Evolutionary conservation across 345 rosid species (phyloP).

Genomic region (Noccaea caerulescens): DNA sequence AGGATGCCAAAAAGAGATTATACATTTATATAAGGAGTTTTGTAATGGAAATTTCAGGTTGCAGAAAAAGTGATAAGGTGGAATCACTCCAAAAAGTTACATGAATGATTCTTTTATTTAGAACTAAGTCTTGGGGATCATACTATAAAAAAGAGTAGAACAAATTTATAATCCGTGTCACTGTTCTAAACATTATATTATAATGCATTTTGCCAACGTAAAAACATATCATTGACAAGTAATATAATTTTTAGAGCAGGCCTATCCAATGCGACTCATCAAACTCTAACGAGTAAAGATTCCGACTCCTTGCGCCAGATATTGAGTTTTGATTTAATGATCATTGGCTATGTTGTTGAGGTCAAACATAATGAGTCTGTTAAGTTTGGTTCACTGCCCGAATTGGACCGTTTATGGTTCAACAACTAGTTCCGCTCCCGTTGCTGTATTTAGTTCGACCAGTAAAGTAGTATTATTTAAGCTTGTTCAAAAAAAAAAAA

Average conservation of each 20-base stretch:
- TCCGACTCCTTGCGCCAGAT: neutral
- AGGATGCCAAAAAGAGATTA: neutral
- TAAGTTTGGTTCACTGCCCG: slow-evolving; percentile 36
- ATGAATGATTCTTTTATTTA: too few relatives aligned
- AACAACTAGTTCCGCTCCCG: slow-evolving; percentile 20
- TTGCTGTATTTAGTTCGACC: neutral
- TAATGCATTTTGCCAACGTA: neutral
- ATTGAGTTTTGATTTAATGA: slow-evolving; percentile 14
- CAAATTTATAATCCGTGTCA: neutral
- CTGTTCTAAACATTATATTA: neutral
- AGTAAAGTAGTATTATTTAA: neutral
- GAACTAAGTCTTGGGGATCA: neutral
- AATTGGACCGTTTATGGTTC: slow-evolving; percentile 2
- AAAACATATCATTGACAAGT: neutral
- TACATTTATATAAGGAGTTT: neutral
- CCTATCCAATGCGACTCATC: slow-evolving; percentile 8
- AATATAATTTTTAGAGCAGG: neutral
- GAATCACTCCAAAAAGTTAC: neutral
- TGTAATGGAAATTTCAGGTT: too few relatives aligned
- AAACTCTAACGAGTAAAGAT: slow-evolving; percentile 7
- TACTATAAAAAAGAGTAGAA: too few relatives aligned
- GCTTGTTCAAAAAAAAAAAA: too few relatives aligned
- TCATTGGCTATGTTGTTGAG: slow-evolving; percentile 17
- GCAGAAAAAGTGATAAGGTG: neutral
- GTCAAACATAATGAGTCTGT: slow-evolving; percentile 20